phyloP scores from a whole-genome alignment of 1,284 basidiomycete species.

The Singerocomus inundabilis region DNA sequence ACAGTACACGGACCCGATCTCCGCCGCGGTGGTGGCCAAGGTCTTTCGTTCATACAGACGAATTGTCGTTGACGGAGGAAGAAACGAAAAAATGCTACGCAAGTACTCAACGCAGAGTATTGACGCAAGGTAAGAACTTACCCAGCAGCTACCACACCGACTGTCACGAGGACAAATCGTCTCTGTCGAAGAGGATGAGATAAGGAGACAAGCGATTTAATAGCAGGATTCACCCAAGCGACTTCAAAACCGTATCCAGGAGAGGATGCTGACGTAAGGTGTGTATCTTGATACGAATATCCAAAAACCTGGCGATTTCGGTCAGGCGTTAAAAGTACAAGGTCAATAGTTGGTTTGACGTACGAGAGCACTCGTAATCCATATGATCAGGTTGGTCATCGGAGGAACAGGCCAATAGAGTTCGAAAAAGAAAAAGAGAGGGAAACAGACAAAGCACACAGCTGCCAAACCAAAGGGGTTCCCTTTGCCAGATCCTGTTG shows the following conservation, averaged over 20 bases:
- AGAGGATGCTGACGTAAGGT: conserved; percentile 43
- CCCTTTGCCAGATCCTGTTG: conserved; percentile 60
- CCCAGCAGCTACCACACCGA: conserved; percentile 66
- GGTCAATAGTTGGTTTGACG: conserved; percentile 14
- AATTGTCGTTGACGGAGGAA: conserved; percentile 70
- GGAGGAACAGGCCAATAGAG: conserved; percentile 75
- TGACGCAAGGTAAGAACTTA: conserved; percentile 31
- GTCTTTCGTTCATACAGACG: conserved; percentile 63
- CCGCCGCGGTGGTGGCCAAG: conserved; percentile 58
- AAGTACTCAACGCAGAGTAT: conserved; percentile 3
- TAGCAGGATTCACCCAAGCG: conserved; percentile 53
- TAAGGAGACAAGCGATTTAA: background rate
- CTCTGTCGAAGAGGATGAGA: conserved; percentile 36
- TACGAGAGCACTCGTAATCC: conserved; percentile 69
- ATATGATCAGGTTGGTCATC: conserved; percentile 72
- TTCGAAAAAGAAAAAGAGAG: conserved; percentile 65
- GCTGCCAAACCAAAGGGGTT: conserved; percentile 77
- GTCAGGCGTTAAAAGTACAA: background rate
- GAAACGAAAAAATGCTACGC: conserved; percentile 59
- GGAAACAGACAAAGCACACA: conserved; percentile 67
- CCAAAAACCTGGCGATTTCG: conserved; percentile 54
- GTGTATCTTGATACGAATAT: conserved; percentile 67
- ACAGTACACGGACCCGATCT: conserved; percentile 67
- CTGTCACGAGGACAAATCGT: conserved; percentile 60
- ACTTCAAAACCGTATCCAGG: conserved; percentile 59